A percentile compares a stretch with the other conserved stretches of the same genome.
Conservation (phyloP, 306 rosid species). For the Trifolium subterraneum region DNA sequence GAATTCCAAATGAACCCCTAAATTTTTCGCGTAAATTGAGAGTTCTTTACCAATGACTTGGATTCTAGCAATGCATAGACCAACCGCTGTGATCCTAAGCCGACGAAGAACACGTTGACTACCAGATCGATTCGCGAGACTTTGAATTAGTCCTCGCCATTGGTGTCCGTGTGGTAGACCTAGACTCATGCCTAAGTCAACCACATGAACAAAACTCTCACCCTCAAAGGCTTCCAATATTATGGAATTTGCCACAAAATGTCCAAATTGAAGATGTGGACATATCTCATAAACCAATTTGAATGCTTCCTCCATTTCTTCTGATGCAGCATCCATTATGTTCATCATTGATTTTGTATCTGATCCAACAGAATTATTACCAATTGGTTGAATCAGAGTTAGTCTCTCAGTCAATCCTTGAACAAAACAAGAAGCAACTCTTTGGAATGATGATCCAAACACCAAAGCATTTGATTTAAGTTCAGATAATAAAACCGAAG, state of each 20-base stretch:
- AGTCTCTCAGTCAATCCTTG: conserved; percentile 73
- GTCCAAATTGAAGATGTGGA: conserved; percentile 88
- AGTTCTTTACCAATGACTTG: conserved; percentile 67
- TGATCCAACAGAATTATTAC: conserved; percentile 42
- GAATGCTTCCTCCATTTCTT: conserved; percentile 74
- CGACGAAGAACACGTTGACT: conserved; percentile 44
- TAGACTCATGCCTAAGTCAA: conserved; percentile 80
- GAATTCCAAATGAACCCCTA: conserved; percentile 63
- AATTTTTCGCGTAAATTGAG: conserved; percentile 48
- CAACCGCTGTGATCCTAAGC: conserved; percentile 66
- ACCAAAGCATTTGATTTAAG: conserved; percentile 72
- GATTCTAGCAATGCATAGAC: conserved; percentile 56
- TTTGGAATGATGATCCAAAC: conserved; percentile 80
- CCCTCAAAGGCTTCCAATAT: conserved; percentile 99
- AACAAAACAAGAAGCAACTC: conserved; percentile 90
- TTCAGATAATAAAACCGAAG: conserved; percentile 65
- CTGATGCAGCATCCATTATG: conserved; percentile 57
- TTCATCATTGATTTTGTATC: conserved; percentile 47
- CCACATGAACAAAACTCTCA: conserved; percentile 78
- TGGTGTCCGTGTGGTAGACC: conserved; percentile 79
- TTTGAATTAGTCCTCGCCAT: conserved; percentile 67
- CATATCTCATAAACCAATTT: conserved; percentile 71
- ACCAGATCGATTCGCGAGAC: conserved; percentile 45
- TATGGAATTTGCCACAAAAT: conserved; percentile 70
- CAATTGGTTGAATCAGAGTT: conserved; percentile 58